Evolutionary conservation across 2,329 filamentous ascomycete genomes (phyloP).

Genomic region (Grosmannia serpens): DNA sequence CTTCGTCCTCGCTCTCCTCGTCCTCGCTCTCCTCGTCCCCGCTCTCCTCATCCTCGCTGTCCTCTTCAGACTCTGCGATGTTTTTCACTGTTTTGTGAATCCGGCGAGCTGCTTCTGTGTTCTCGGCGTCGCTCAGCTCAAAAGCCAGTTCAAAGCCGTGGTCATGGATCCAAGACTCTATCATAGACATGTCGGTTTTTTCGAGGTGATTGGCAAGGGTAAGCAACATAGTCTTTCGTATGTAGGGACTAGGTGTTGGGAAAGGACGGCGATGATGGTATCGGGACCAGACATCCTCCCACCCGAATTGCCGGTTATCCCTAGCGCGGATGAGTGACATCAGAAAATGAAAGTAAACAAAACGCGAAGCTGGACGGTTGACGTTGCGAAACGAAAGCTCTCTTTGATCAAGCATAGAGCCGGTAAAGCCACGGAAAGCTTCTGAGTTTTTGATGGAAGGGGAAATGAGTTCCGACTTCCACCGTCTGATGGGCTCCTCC

Average conservation of each 20-base stretch:
- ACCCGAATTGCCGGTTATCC: constrained; percentile 7
- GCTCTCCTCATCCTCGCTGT: too few relatives aligned
- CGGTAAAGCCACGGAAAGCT: too few relatives aligned
- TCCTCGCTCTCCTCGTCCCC: too few relatives aligned
- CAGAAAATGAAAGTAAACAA: constrained; percentile 16
- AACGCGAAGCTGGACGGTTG: constrained; percentile 5
- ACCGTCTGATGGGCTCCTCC: too few relatives aligned
- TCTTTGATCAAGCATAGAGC: too few relatives aligned
- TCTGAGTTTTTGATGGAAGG: too few relatives aligned
- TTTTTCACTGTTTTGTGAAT: constrained; percentile 2
- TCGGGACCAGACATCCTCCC: constrained; percentile 12
- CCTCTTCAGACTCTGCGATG: too few relatives aligned
- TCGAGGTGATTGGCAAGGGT: constrained; percentile 6
- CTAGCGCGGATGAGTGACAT: constrained; percentile 14
- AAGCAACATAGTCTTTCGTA: constrained; percentile 12
- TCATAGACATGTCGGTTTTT: constrained; percentile 2
- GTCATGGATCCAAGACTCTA: constrained; percentile 6
- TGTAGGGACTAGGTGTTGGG: constrained; percentile 12
- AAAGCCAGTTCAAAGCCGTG: constrained; percentile 6
- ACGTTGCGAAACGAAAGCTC: too few relatives aligned
- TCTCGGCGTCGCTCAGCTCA: constrained; percentile 1
- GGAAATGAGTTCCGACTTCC: too few relatives aligned
- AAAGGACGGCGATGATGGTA: constrained; percentile 13
- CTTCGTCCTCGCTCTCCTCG: too few relatives aligned
- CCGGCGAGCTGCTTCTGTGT: constrained; percentile 5